A percentile compares a stretch with the other conserved stretches of the same genome.
Evolutionary conservation across 495 filamentous ascomycete genomes (phyloP).

Genomic region (Annulohypoxylon nitens): DNA sequence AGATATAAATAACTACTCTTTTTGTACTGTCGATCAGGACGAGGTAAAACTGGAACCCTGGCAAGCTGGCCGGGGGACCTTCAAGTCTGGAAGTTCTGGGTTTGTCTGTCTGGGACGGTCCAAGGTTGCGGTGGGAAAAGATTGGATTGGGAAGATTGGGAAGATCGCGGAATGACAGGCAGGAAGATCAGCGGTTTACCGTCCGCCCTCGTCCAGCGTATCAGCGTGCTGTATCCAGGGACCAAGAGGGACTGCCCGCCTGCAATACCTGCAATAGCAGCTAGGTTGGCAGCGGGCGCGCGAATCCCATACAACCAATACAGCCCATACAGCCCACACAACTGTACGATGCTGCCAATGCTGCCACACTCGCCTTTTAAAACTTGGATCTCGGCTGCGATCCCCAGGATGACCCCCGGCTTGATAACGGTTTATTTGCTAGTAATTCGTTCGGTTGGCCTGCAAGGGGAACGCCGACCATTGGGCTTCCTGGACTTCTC

Average conservation of each 20-base stretch:
- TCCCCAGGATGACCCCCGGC: constrained; percentile 35
- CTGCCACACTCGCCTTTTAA: constrained; percentile 24
- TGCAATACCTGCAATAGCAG: constrained; percentile 11
- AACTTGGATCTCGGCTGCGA: constrained; percentile 37
- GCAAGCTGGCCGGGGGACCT: neutral
- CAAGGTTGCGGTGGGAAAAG: neutral
- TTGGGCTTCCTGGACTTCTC: constrained; percentile 35
- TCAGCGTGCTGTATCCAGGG: neutral
- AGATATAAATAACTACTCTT: constrained; percentile 21
- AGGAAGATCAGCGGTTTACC: constrained; percentile 46
- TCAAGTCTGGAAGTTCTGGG: constrained; percentile 24
- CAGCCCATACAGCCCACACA: neutral
- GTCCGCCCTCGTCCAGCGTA: neutral
- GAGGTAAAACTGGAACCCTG: constrained; percentile 48
- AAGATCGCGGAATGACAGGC: constrained; percentile 42
- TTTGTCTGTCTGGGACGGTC: constrained; percentile 14
- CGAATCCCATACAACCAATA: neutral
- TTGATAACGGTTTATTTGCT: constrained; percentile 14
- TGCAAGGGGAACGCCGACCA: constrained; percentile 41
- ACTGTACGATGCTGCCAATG: neutral
- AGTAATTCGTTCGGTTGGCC: constrained; percentile 26
- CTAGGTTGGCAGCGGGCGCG: neutral
- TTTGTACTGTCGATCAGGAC: constrained; percentile 35
- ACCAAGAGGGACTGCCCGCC: constrained; percentile 14
- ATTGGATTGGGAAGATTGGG: constrained; percentile 35